A percentile compares a stretch with the other conserved stretches of the same genome.
Conservation (phyloP, 2,329 filamentous ascomycete species). For the Neoscytalidium dimidiatum region DNA sequence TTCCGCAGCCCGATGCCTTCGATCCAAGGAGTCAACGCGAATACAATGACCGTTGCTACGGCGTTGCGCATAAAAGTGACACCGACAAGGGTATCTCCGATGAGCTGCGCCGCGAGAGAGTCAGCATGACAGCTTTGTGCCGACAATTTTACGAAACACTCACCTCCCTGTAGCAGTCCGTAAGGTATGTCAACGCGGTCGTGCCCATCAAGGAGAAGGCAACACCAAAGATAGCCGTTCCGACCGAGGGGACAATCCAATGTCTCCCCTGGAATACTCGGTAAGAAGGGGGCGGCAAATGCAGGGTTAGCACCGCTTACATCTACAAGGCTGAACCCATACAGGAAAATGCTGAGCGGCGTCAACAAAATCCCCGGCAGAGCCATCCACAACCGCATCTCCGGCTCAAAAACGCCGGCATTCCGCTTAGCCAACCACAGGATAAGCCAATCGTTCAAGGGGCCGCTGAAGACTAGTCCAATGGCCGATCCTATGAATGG, state of each 20-base stretch:
- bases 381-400: constrained; percentile 24
- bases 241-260: constrained; percentile 36
- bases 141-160: not conserved
- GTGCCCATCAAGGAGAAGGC: constrained; percentile 27
- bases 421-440: constrained; percentile 27
- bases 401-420: constrained; percentile 29
- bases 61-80: constrained; percentile 50
- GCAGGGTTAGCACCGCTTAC: no score
- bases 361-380: constrained; percentile 20
- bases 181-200: constrained; percentile 42
- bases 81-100: constrained; percentile 49
- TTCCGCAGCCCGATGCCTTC: constrained; percentile 42
- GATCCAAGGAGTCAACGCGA: constrained; percentile 48
- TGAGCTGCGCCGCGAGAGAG: constrained; percentile 35
- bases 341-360: constrained; percentile 41
- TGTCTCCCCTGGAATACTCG: constrained; percentile 29
- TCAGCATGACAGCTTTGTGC: not conserved
- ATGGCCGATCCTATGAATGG: constrained; percentile 35
- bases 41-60: constrained; percentile 48
- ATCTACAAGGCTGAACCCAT: constrained; percentile 36
- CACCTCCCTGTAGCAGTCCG: constrained; percentile 35
- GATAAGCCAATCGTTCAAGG: constrained; percentile 28
- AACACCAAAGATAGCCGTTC: constrained; percentile 41
- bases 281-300: no score
- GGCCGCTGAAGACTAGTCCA: constrained; percentile 44